Evolutionary conservation across 2,329 filamentous ascomycete genomes (phyloP), one percentile per base, ranked within the genome.

Genomic region (Fusarium redolens): DNA sequence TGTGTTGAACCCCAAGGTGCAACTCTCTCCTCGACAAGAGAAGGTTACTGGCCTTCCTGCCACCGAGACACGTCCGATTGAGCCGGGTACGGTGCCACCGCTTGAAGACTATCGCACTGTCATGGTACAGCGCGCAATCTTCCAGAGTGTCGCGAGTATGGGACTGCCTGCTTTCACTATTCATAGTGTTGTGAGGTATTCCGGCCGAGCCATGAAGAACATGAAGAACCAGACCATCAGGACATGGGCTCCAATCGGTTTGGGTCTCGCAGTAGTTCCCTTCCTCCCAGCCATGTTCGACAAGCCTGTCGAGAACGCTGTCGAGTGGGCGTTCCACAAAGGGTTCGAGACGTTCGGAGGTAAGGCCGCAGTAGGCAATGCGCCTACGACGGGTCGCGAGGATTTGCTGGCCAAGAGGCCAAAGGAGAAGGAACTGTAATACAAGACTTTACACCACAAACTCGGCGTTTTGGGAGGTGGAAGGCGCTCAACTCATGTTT

Each of bases 111-210:
- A 93, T 79, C 86, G 95, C 47, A 92, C 93, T 18, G 94, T 99
- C 10, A 97, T 98, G 93, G 92, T 91, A 30, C 94, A 99, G 84
- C 87, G 96, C 72, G 95, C 91, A 4, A 88, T 98, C 28, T 99
- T 99, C 83, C 96, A 99, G 84, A 91, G 90, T 73, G 70, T 99
- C 52, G 96, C 96, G 0, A 94, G 91, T 78, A 99, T 99, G 96
- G 96, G 94, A 4, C 82, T 98, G 74, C 96, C 96, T 1, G 96
- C 95, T 0, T 94, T 98, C 71, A 97, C 95, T 0, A 97, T 98
- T 65, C 96, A 98, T 82, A 95, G 92, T 69, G 92, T 98, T 10
- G 96, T 99, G 57, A 90, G 91, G 68, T 98, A 99, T 79, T 95
- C 93, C 2, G 95, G 96, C 1, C 87, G 87, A 43, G 94, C 94